Evolutionary conservation across 495 filamentous ascomycete genomes (phyloP).

Genomic region (Trichoderma virens): DNA sequence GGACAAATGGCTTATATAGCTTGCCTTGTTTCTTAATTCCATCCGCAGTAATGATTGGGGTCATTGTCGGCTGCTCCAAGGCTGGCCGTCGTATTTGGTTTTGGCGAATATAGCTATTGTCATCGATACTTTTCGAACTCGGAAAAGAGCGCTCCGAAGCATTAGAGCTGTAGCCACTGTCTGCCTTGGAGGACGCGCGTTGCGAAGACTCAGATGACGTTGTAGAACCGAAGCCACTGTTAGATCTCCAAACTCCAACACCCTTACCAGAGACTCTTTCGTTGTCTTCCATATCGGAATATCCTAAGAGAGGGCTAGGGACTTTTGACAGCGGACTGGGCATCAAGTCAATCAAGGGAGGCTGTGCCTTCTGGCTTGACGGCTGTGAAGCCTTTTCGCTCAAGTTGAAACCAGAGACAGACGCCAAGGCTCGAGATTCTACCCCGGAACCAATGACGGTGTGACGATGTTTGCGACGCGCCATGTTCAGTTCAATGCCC

Average conservation of each 20-base stretch:
- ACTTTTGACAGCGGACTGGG: slow-evolving; percentile 8
- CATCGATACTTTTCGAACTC: neutral
- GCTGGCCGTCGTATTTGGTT: neutral
- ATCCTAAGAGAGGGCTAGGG: slow-evolving; percentile 18
- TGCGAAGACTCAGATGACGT: slow-evolving; percentile 26
- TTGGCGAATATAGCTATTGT: neutral
- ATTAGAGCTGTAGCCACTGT: slow-evolving; percentile 51
- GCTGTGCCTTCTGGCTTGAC: neutral
- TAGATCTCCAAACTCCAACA: slow-evolving; percentile 25
- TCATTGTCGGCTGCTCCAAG: neutral
- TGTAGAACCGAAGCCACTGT: slow-evolving; percentile 38
- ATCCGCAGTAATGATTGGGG: neutral
- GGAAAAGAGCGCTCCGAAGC: slow-evolving; percentile 27
- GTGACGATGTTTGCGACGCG: neutral
- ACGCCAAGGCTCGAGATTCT: neutral
- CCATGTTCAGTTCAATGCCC: neutral
- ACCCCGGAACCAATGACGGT: neutral
- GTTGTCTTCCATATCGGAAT: slow-evolving; percentile 21
- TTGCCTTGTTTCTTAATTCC: neutral
- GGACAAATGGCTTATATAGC: neutral
- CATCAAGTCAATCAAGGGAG: neutral
- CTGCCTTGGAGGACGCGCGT: slow-evolving; percentile 41
- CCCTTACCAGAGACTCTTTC: slow-evolving; percentile 13
- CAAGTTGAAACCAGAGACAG: neutral
- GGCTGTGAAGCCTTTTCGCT: neutral